Evolutionary conservation across 2,329 filamentous ascomycete genomes (phyloP).

Genomic region (Microdochium nivale): DNA sequence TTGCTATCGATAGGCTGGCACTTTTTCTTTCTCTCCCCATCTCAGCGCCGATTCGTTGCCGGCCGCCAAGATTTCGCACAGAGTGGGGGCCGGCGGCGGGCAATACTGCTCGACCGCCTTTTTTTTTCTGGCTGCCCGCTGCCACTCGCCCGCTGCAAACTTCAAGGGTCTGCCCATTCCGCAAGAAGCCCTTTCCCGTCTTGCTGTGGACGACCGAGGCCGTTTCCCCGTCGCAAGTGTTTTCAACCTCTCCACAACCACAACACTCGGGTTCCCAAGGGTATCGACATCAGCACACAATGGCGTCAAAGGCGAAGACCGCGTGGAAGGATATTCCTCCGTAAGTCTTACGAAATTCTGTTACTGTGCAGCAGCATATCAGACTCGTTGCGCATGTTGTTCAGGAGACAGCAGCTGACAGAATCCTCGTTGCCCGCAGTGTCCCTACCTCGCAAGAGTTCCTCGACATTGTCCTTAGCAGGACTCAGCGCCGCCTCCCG

Average conservation of each 20-base stretch:
- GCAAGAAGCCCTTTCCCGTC: neutral
- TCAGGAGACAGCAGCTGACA: neutral
- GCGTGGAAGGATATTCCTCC: slow-evolving; percentile 74
- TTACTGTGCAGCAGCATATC: neutral
- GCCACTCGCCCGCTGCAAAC: neutral
- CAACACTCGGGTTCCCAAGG: slow-evolving; percentile 2
- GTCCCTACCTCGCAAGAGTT: slow-evolving; percentile 93
- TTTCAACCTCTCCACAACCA: slow-evolving; percentile 1
- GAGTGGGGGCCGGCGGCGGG: neutral
- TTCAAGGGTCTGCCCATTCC: neutral
- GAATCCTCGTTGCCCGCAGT: neutral
- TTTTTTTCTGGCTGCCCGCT: neutral
- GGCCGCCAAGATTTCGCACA: slow-evolving; percentile 11
- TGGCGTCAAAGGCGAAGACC: slow-evolving; percentile 32
- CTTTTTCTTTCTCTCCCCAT: slow-evolving; percentile 4
- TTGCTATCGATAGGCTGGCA: slow-evolving; percentile 5
- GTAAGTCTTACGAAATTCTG: slow-evolving; percentile 2
- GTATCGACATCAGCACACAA: neutral
- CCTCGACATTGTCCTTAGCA: slow-evolving; percentile 89
- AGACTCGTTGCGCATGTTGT: neutral
- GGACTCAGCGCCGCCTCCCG: slow-evolving; percentile 85
- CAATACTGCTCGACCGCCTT: neutral
- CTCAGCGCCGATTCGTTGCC: neutral
- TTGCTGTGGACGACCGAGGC: neutral
- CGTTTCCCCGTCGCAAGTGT: neutral